phyloP scores from a whole-genome alignment of 164 flowering plant genomes.

The Magnolia kwangsiensis region DNA sequence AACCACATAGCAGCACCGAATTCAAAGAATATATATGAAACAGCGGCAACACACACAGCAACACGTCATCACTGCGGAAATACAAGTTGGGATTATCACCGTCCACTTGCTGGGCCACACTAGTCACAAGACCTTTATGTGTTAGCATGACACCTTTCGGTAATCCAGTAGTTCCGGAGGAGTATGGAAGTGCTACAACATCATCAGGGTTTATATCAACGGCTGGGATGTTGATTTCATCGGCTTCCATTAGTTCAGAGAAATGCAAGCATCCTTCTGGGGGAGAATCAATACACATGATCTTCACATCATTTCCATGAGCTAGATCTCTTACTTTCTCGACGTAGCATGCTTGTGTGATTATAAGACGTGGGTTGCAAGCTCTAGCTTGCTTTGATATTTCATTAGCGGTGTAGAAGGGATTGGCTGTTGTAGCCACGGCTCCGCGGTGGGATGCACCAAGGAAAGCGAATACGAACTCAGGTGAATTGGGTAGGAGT shows the following conservation, averaged over 20 bases:
- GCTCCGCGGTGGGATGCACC: slow-evolving; percentile 80
- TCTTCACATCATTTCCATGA: slow-evolving; percentile 27
- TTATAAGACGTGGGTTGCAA: slow-evolving; percentile 39
- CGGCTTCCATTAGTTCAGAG: slow-evolving; percentile 46
- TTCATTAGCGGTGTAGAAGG: slow-evolving; percentile 70
- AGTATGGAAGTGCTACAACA: slow-evolving; percentile 82
- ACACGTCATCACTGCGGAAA: slow-evolving; percentile 56
- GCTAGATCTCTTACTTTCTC: slow-evolving; percentile 48
- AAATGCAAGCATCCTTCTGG: slow-evolving; percentile 45
- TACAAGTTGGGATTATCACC: slow-evolving; percentile 90
- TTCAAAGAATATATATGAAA: slow-evolving; percentile 86
- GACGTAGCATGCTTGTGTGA: slow-evolving; percentile 51
- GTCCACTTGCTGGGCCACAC: slow-evolving; percentile 90
- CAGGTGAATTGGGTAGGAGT: slow-evolving; percentile 71
- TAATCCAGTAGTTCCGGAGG: slow-evolving; percentile 95
- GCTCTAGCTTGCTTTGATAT: slow-evolving; percentile 65
- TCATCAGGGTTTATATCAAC: slow-evolving; percentile 62
- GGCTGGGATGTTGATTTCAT: slow-evolving; percentile 46
- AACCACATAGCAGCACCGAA: slow-evolving; percentile 61
- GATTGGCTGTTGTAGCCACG: slow-evolving; percentile 70
- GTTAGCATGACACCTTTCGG: slow-evolving; percentile 95
- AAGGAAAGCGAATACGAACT: slow-evolving; percentile 75
- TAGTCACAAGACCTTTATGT: slow-evolving; percentile 68
- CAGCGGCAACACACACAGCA: slow-evolving; percentile 72
- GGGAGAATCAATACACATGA: slow-evolving; percentile 48